Evolutionary conservation across 2,329 filamentous ascomycete species (phyloP).

Genomic region (Cladosporium sp.): DNA sequence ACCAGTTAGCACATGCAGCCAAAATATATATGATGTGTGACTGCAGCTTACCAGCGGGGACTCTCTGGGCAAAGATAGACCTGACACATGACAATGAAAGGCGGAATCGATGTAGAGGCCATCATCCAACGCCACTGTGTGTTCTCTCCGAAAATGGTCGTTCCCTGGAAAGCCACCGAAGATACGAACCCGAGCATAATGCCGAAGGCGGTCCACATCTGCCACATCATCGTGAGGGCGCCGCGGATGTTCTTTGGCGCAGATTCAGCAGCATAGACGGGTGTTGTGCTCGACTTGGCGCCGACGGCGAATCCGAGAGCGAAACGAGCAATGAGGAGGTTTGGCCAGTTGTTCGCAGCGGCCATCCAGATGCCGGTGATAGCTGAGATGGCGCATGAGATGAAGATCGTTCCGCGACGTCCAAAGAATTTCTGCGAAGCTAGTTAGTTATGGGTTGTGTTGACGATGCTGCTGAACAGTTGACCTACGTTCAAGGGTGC

Average conservation of each 20-base stretch:
- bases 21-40: background rate
- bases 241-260: conserved; percentile 42
- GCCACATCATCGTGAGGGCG: conserved; percentile 50
- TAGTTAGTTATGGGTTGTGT: background rate
- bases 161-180: conserved; percentile 41
- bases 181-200: conserved; percentile 48
- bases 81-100: conserved; percentile 34
- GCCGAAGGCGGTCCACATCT: conserved; percentile 45
- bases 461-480: background rate
- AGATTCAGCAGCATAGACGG: conserved; percentile 44
- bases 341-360: conserved; percentile 69
- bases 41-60: conserved; percentile 31
- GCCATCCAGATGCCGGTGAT: conserved; percentile 60
- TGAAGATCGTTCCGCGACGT: conserved; percentile 72
- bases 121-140: conserved; percentile 34
- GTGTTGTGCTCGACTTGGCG: conserved; percentile 46
- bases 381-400: conserved; percentile 69
- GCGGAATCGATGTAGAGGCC: conserved; percentile 43
- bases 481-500: conserved; percentile 62
- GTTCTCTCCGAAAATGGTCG: conserved; percentile 27
- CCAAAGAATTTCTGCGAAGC: conserved; percentile 57
- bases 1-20: background rate
- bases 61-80: conserved; percentile 48
- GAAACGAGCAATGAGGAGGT: conserved; percentile 69
- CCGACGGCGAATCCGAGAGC: conserved; percentile 61